Conservation (phyloP, 106 monocot genomes). For the Cymbidium sinense region DNA sequence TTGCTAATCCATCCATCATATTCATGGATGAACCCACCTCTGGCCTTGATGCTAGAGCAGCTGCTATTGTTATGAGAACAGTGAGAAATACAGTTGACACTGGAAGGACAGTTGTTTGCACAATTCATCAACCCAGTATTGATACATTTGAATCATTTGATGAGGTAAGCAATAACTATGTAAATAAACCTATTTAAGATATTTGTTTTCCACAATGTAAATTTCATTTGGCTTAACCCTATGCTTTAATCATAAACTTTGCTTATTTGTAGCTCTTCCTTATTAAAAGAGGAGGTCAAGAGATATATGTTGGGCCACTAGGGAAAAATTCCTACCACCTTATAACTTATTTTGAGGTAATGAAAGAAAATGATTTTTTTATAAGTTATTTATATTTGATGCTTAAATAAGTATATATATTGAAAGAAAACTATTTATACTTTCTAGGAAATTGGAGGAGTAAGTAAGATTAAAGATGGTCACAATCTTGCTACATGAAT, state of each 20-base stretch:
- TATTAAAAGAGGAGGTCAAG: conserved; percentile 19
- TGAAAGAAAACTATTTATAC: not conserved
- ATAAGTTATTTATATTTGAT: not conserved
- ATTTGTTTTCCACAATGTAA: not conserved
- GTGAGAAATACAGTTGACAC: conserved; percentile 34
- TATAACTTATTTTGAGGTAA: conserved; percentile 18
- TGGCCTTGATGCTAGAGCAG: conserved; percentile 27
- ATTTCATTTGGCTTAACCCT: not conserved
- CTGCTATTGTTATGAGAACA: conserved; percentile 33
- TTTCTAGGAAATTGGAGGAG: not conserved
- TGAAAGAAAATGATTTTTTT: not conserved
- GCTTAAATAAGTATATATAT: not conserved
- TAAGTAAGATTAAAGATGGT: conserved; percentile 8
- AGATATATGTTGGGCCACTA: conserved; percentile 22
- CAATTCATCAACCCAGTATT: conserved; percentile 37
- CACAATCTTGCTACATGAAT: conserved; percentile 15
- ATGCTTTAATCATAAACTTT: not conserved
- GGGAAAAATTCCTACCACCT: conserved; percentile 13
- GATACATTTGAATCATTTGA: conserved; percentile 38
- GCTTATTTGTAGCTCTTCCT: conserved; percentile 19
- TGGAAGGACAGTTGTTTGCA: conserved; percentile 31
- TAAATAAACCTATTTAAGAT: not conserved
- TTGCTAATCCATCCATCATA: conserved; percentile 34
- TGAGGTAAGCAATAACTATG: conserved; percentile 12
- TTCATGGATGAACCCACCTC: conserved; percentile 43